Evolutionary conservation across 768 basidiomycete species (phyloP), one percentile per base, ranked within the genome.

Genomic region (Udeniomyces megalosporus): DNA sequence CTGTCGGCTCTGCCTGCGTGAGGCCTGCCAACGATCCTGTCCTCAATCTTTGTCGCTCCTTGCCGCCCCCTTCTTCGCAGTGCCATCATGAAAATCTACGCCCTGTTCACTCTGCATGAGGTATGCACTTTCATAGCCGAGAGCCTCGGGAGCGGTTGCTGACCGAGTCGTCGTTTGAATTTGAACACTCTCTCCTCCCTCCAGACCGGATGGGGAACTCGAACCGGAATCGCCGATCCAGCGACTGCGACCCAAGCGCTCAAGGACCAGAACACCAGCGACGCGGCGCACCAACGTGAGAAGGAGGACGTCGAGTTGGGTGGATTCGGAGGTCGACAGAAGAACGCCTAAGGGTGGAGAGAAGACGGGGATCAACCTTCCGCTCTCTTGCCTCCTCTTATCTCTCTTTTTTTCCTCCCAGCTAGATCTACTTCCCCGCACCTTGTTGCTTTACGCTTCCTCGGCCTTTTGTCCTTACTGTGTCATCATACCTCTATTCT

Each of bases 171-270:
- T n/a, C n/a, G n/a, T n/a, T n/a, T n/a, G n/a, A n/a, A n/a, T n/a
- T n/a, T n/a, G n/a, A n/a, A n/a, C n/a, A n/a, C n/a, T n/a, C n/a
- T 26, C n/a, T 26, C 8, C 15, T 48, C 64, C 55, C 26, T 66
- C 6, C 63, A 87, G 83, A 91, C 88, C 70, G 89, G 85, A 46
- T 93, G 89, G 90, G 90, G 90, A 47, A 95, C 89, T n/a, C 84
- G 89, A 73, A 82, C 90, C 6, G 89, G 90, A 75, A 87, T 91
- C 69, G 87, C 88, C 70, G 86, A 90, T 77, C 82, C 35, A 28
- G 38, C 54, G 22, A 46, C 51, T 32, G 49, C 50, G 0, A 55
- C 32, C 6, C 58, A 58, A 7, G 44, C 54, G 8, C 32, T 52
- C 26, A 45, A 49, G 28, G 58, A 61, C 45, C 56, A 53, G 10